Evolutionary conservation across 2,329 filamentous ascomycete species (phyloP), one percentile per base, ranked within the genome.

Genomic region (Ilyonectria destructans): DNA sequence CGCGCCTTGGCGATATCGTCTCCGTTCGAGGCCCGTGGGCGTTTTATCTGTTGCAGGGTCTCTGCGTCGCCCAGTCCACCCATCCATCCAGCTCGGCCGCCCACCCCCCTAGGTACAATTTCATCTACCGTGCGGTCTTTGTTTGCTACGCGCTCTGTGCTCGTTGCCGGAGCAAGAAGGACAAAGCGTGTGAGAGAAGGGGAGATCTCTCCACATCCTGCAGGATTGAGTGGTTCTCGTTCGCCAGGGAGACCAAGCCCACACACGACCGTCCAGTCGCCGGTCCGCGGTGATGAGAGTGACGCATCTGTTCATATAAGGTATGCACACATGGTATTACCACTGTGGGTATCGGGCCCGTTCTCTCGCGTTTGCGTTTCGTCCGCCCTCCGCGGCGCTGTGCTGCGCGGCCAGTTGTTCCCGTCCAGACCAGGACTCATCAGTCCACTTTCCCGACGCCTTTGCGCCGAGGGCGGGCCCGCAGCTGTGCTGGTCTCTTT

Each of bases 331-430:
- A 19, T 52, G 58, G 51, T 26, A 56, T 40, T 40, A 48, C 60
- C 37, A 21, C 23, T 29, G 35, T 48, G 60, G 51, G 60, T 46
- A 13, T 13, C 46, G 59, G 60, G 40, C 17, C 60, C 60, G 43
- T 62, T 57, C 52, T 37, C 43, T 56, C 57, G 60, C 60, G 35
- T 62, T 37, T 54, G 37, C 60, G 46, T 63, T 63, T 43, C 26
- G 45, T 46, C 52, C 33, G 55, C 60, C 60, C 52, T 57, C 43
- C 49, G 40, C 49, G 40, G n/a, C 15, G 40, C 40, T n/a, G 40
- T n/a, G 40, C 49, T 52, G 26, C 49, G 29, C 26, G 17, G 49
- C 49, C 49, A 52, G 15, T 13, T 52, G 49, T 21, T 54, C n/a
- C 12, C 49, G 9, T 54, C 31, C 49, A 54, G 45, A 46, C n/a